A percentile compares a stretch with the other conserved stretches of the same genome.
These are phyloP conservation scores for Gliomastix tumulicola DNA, from an alignment of 2,329 filamentous ascomycete species.

Conservation along the genomic window DNA sequence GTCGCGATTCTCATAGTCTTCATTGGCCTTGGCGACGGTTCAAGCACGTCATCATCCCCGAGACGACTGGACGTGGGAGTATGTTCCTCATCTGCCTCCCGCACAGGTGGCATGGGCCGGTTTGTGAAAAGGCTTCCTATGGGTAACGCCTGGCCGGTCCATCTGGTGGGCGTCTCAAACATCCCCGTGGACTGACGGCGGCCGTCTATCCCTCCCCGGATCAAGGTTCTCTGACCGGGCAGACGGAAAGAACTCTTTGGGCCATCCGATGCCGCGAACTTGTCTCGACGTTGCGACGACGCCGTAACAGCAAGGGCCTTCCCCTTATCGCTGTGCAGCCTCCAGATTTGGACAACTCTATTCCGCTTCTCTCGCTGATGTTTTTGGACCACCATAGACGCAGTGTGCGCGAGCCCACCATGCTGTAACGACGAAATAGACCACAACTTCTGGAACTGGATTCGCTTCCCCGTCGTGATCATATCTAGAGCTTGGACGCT, in stretches of 20 bases:
- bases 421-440: constrained; percentile 26
- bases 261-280: too few species aligned
- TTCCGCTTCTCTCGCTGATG: constrained; percentile 21
- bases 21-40: not conserved
- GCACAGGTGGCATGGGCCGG: constrained; percentile 20
- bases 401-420: constrained; percentile 28
- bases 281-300: too few species aligned
- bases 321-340: too few species aligned
- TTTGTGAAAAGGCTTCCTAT: constrained; percentile 20
- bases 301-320: too few species aligned
- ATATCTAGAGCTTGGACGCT: constrained; percentile 18
- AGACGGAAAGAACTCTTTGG: too few species aligned
- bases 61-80: constrained; percentile 7
- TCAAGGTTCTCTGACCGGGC: too few species aligned
- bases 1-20: not conserved
- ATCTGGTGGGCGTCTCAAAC: constrained; percentile 39
- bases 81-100: constrained; percentile 19
- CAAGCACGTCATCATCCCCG: constrained; percentile 10
- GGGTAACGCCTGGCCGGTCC: constrained; percentile 32
- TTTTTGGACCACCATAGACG: constrained; percentile 20
- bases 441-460: constrained; percentile 25
- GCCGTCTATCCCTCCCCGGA: too few species aligned
- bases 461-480: constrained; percentile 22
- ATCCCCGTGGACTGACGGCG: constrained; percentile 12
- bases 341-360: constrained; percentile 22